These are phyloP conservation scores for Rhizoclosmatium globosum DNA, from an alignment of 192 early-diverging fungal species.

Conservation along the genomic window DNA sequence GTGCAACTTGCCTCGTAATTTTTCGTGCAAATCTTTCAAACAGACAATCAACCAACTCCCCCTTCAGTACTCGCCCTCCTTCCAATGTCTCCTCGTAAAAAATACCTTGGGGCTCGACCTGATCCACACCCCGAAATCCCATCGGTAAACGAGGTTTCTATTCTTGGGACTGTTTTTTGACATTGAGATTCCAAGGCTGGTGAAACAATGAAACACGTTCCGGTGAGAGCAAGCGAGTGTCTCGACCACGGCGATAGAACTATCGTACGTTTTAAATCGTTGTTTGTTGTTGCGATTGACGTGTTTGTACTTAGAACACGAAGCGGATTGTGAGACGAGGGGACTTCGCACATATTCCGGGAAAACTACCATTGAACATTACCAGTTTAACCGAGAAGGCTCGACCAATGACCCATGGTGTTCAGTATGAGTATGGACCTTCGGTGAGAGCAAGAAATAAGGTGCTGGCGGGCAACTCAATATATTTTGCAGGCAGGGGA, in stretches of 20 bases:
- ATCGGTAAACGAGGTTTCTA: constrained; percentile 26
- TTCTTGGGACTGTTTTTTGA: not conserved
- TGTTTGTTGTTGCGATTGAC: not conserved
- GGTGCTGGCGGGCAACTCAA: not conserved
- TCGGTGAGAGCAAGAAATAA: not conserved
- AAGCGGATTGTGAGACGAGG: not conserved
- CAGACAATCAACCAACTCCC: not conserved
- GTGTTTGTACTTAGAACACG: constrained; percentile 12
- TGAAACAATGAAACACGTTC: not conserved
- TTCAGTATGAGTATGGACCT: constrained; percentile 33
- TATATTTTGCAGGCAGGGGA: constrained; percentile 44
- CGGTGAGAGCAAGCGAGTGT: constrained; percentile 29
- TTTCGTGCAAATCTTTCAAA: no score
- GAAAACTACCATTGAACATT: constrained; percentile 34
- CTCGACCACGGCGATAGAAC: constrained; percentile 36
- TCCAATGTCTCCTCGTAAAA: constrained; percentile 12
- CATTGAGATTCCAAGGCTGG: not conserved
- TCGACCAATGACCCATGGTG: constrained; percentile 35
- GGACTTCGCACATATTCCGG: constrained; percentile 26
- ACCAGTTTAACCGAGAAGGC: constrained; percentile 37
- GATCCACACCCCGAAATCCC: constrained; percentile 43
- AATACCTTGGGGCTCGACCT: constrained; percentile 32
- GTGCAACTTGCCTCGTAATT: no score
- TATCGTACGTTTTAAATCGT: not conserved
- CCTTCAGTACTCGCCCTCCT: not conserved